Conservation (phyloP, 2,329 filamentous ascomycete species). For the Hypoxylon sp. region DNA sequence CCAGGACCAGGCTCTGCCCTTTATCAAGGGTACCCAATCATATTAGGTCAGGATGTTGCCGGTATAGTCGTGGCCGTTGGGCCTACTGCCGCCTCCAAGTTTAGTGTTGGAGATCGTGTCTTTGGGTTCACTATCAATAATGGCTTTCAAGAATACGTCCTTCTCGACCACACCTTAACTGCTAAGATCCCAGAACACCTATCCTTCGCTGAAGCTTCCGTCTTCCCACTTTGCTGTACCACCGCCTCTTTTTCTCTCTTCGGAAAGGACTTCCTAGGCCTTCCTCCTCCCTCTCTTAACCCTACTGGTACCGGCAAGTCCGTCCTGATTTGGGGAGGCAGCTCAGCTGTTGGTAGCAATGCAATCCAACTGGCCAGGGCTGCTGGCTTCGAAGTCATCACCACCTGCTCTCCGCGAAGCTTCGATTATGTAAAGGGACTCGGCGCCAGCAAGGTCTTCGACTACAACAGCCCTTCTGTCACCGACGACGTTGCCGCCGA, state of each 20-base stretch:
- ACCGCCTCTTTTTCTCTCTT: constrained; percentile 23
- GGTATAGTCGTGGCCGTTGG: constrained; percentile 25
- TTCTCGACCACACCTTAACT: constrained; percentile 19
- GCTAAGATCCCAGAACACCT: constrained; percentile 24
- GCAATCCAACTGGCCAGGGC: constrained; percentile 61
- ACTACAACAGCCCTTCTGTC: constrained; percentile 15
- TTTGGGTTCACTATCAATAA: constrained; percentile 31
- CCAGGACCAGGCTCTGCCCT: constrained; percentile 18
- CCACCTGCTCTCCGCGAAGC: constrained; percentile 56
- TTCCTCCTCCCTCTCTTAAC: constrained; percentile 15
- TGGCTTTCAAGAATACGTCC: constrained; percentile 29
- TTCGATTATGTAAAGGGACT: constrained; percentile 26
- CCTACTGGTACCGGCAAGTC: constrained; percentile 40
- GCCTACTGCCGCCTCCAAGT: constrained; percentile 9
- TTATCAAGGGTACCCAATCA: constrained; percentile 26
- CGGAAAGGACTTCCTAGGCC: constrained; percentile 13
- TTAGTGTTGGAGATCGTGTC: constrained; percentile 24
- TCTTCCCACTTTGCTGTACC: constrained; percentile 29
- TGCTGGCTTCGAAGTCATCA: constrained; percentile 61
- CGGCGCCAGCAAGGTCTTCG: constrained; percentile 21
- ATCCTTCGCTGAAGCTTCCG: constrained; percentile 17
- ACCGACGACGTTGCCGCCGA: constrained; percentile 29
- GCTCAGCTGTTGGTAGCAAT: constrained; percentile 60
- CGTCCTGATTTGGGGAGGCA: constrained; percentile 65
- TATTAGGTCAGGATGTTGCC: constrained; percentile 27